phyloP scores from a whole-genome alignment of 2,329 filamentous ascomycete species.

The Sphaerostilbella broomeana region DNA sequence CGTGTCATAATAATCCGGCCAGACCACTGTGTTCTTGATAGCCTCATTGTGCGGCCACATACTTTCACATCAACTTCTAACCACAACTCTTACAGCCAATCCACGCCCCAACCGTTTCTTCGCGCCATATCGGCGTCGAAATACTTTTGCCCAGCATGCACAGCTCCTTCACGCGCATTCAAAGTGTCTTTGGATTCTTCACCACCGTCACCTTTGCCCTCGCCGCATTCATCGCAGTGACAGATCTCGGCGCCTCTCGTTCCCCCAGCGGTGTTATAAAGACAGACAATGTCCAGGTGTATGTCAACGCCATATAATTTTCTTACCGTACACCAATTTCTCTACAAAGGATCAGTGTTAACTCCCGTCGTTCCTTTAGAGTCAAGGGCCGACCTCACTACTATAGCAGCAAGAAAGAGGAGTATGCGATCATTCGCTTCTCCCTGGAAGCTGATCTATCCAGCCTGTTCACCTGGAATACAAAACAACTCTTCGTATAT shows the following conservation, averaged over 20 bases:
- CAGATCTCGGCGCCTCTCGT: conserved; percentile 65
- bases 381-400: conserved; percentile 92
- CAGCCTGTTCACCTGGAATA: conserved; percentile 98
- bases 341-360: too few species aligned
- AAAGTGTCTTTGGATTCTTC: conserved; percentile 97
- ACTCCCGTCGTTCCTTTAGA: conserved; percentile 35
- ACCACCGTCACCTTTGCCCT: conserved; percentile 85
- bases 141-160: conserved; percentile 58
- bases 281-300: conserved; percentile 81
- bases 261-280: conserved; percentile 56
- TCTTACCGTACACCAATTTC: not conserved
- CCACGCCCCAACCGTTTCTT: too few species aligned
- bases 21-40: too few species aligned
- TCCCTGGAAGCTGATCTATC: conserved; percentile 86
- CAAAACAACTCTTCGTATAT: conserved; percentile 96
- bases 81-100: too few species aligned
- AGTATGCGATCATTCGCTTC: conserved; percentile 93
- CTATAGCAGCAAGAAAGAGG: conserved; percentile 86
- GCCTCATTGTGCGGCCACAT: too few species aligned
- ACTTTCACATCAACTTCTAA: too few species aligned
- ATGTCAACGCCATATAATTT: conserved; percentile 21
- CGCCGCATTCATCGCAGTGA: conserved; percentile 71
- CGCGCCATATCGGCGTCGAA: not conserved
- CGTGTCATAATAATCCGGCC: too few species aligned
- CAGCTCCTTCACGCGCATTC: conserved; percentile 73